phyloP scores from a whole-genome alignment of 1,139 yeast species.

The Pneumocystis sp. region DNA sequence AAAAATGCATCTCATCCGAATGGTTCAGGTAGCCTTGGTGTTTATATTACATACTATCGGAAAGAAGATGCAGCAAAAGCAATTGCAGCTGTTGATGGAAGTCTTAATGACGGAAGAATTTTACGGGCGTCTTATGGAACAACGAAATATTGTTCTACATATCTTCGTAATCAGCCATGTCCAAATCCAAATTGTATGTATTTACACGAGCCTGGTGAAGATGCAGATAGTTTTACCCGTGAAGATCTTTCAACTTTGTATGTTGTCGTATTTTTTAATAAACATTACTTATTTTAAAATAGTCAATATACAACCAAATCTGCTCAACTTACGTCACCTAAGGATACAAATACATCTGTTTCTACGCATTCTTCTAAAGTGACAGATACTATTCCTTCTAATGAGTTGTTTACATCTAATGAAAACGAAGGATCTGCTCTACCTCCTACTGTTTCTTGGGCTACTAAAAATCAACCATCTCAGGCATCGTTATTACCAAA shows the following conservation, averaged over 20 bases:
- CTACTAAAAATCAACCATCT: conserved; percentile 17
- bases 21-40: conserved; percentile 67
- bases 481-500: neutral
- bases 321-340: conserved; percentile 7
- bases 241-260: conserved; percentile 81
- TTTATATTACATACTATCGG: conserved; percentile 80
- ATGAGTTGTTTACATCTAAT: conserved; percentile 17
- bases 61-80: conserved; percentile 93
- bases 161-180: conserved; percentile 86
- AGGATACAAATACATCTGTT: conserved; percentile 11
- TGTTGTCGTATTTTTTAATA: conserved; percentile 25
- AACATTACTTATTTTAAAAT: neutral
- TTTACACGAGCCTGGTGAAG: conserved; percentile 97
- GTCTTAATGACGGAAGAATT: conserved; percentile 74
- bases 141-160: conserved; percentile 92
- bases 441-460: conserved; percentile 30
- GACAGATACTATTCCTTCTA: conserved; percentile 14
- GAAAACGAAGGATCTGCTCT: conserved; percentile 20
- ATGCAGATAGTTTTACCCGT: conserved; percentile 66
- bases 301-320: conserved; percentile 8
- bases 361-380: conserved; percentile 14
- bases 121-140: conserved; percentile 96
- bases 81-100: conserved; percentile 86
- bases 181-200: conserved; percentile 99
- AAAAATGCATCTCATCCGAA: conserved; percentile 28